A percentile compares a stretch with the other conserved stretches of the same genome.
Evolutionary conservation across 768 basidiomycete species (phyloP).

Genomic region (Naganishia randhawae): DNA sequence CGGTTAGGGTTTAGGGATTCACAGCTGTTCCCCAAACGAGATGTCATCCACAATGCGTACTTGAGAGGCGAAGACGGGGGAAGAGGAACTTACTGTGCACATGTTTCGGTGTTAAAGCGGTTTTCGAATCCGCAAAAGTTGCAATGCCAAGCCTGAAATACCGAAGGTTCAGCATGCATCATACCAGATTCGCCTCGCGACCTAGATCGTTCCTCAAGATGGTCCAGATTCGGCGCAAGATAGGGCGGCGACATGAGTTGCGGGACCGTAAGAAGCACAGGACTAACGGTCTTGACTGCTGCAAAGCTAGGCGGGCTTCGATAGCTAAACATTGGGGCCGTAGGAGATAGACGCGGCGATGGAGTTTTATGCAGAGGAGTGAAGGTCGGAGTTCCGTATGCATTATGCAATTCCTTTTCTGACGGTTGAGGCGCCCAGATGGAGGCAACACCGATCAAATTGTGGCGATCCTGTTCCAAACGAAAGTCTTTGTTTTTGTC

Average conservation of each 20-base stretch:
- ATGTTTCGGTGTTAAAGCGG: constrained; percentile 12
- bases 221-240: not conserved
- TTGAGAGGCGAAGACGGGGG: not conserved
- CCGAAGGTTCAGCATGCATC: not conserved
- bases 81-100: constrained; percentile 10
- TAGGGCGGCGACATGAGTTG: not conserved
- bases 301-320: not conserved
- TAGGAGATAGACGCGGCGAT: not conserved
- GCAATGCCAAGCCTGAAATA: constrained; percentile 11
- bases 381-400: not conserved
- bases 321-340: constrained; percentile 1
- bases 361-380: not conserved
- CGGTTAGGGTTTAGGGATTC: constrained; percentile 19
- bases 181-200: not conserved
- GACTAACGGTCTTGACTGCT: not conserved
- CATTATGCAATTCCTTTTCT: constrained; percentile 7
- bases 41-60: not conserved
- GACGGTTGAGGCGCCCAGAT: constrained; percentile 17
- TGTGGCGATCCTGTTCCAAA: constrained; percentile 16
- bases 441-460: constrained; percentile 18
- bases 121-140: not conserved
- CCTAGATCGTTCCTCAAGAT: not conserved
- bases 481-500: not conserved
- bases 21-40: not conserved
- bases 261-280: constrained; percentile 1